These are phyloP conservation scores for Excoecaria agallocha DNA, from an alignment of 345 rosid genomes.

Conservation along the genomic window DNA sequence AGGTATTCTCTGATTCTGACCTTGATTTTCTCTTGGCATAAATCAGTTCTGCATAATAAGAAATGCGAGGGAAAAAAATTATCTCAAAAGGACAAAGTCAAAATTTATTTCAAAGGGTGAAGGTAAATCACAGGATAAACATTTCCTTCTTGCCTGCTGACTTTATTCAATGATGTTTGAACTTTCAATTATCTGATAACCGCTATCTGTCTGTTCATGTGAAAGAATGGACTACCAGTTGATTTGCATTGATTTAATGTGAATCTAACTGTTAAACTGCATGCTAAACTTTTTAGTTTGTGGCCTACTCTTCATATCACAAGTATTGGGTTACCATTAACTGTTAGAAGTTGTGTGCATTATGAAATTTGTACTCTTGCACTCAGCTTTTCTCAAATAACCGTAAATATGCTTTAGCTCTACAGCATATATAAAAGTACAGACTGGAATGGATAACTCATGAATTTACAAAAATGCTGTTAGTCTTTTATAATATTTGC, in stretches of 20 bases:
- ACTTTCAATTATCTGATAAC: not conserved
- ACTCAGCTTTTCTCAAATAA: not conserved
- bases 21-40: not conserved
- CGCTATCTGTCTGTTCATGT: not conserved
- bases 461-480: too few relatives aligned
- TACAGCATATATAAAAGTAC: too few relatives aligned
- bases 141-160: not conserved
- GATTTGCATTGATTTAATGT: not conserved
- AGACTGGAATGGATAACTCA: too few relatives aligned
- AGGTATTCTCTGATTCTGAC: constrained; percentile 34
- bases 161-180: not conserved
- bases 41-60: not conserved
- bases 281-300: not conserved
- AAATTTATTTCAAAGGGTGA: not conserved
- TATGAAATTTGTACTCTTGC: not conserved
- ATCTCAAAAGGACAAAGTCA: not conserved
- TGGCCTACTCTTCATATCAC: not conserved
- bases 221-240: not conserved
- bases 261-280: not conserved
- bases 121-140: not conserved
- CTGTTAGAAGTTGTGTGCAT: not conserved
- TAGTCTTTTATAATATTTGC: too few relatives aligned
- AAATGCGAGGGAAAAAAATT: not conserved
- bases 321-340: not conserved
- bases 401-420: not conserved